A percentile compares a stretch with the other conserved stretches of the same genome.
These are phyloP conservation scores for Canariomyces notabilis DNA, from an alignment of 2,329 filamentous ascomycete genomes.

Conservation along the genomic window DNA sequence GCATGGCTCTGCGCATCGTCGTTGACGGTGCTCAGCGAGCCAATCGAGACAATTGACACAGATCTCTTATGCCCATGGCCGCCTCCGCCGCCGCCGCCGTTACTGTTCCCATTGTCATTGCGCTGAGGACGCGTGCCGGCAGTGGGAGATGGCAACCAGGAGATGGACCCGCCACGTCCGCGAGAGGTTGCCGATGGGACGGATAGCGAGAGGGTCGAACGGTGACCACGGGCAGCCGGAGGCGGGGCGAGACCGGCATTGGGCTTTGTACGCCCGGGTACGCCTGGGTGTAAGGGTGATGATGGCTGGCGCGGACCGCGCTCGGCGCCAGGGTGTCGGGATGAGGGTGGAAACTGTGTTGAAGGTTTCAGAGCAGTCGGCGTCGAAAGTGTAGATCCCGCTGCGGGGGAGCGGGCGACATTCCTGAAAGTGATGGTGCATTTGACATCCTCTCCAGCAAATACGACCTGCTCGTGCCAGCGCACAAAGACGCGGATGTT, in stretches of 20 bases:
- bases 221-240: conserved; percentile 51
- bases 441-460: conserved; percentile 91
- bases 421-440: conserved; percentile 98
- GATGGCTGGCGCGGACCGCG: conserved; percentile 37
- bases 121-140: background rate
- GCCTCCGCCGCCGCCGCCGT: conserved; percentile 20
- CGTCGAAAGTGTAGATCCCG: conserved; percentile 21
- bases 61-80: conserved; percentile 68
- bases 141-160: conserved; percentile 32
- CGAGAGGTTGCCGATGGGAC: conserved; percentile 41
- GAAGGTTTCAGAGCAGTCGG: conserved; percentile 16
- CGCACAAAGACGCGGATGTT: conserved; percentile 94
- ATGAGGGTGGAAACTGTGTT: conserved; percentile 23
- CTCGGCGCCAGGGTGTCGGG: conserved; percentile 33
- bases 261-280: conserved; percentile 35
- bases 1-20: conserved; percentile 40
- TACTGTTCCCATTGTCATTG: conserved; percentile 3
- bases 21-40: conserved; percentile 46
- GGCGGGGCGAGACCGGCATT: conserved; percentile 41
- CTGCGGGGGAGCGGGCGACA: conserved; percentile 44
- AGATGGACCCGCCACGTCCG: conserved; percentile 43
- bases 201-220: conserved; percentile 62
- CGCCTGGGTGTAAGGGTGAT: conserved; percentile 37
- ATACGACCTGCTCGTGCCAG: conserved; percentile 92
- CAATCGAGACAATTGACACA: conserved; percentile 76